phyloP scores from a whole-genome alignment of 2,329 filamentous ascomycete species.

The Plectosphaerella plurivora region DNA sequence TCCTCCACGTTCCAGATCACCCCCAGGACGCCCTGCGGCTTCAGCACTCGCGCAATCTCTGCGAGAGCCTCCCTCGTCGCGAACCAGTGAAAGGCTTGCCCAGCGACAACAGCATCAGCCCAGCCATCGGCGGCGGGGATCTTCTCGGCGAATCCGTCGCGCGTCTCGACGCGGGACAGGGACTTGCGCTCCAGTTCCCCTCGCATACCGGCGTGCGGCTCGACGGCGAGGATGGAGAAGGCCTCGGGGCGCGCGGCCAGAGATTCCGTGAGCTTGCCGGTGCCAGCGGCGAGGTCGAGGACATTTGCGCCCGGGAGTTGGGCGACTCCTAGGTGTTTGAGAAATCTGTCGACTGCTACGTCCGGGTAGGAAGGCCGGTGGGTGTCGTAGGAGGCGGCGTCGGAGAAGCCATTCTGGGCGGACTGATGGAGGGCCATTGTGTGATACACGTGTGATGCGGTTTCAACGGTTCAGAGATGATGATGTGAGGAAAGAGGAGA shows the following conservation, averaged over 20 bases:
- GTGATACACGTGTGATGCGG: constrained; percentile 14
- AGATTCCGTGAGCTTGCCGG: constrained; percentile 65
- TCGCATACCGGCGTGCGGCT: constrained; percentile 64
- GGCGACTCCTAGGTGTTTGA: constrained; percentile 49
- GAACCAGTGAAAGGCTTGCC: constrained; percentile 65
- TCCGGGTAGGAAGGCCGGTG: constrained; percentile 64
- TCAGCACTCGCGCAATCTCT: constrained; percentile 64
- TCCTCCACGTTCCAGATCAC: constrained; percentile 74
- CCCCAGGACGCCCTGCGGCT: constrained; percentile 55
- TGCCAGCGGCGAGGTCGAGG: constrained; percentile 63
- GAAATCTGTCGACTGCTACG: constrained; percentile 53
- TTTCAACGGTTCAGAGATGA: not conserved
- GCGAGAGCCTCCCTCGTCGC: constrained; percentile 55
- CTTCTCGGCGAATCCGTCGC: constrained; percentile 52
- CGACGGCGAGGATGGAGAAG: constrained; percentile 57
- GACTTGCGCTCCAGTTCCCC: constrained; percentile 53
- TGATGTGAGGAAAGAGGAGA: not conserved
- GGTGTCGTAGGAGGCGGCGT: constrained; percentile 61
- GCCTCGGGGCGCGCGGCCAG: constrained; percentile 54
- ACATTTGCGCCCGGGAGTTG: constrained; percentile 42
- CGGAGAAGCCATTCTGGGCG: constrained; percentile 55
- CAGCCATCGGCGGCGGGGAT: constrained; percentile 53
- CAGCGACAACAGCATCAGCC: constrained; percentile 62
- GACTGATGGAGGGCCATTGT: constrained; percentile 42
- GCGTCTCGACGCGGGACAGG: constrained; percentile 48